phyloP scores from a whole-genome alignment of 2,329 filamentous ascomycete species.

The Diaporthe citrichinensis region DNA sequence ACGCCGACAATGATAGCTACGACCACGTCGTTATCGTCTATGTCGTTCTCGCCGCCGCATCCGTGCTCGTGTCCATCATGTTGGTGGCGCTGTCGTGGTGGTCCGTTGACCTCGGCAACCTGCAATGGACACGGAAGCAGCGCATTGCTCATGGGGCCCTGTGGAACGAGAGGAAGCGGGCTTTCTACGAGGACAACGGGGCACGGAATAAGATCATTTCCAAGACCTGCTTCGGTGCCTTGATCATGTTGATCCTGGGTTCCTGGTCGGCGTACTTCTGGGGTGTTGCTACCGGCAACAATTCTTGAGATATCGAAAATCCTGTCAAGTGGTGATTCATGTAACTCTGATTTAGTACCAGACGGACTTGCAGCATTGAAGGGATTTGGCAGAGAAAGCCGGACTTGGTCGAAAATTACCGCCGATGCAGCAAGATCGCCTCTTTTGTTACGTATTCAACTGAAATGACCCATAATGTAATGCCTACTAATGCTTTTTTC shows the following conservation, averaged over 20 bases:
- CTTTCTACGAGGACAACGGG: conserved; percentile 48
- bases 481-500: no score
- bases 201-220: conserved; percentile 58
- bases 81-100: conserved; percentile 51
- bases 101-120: conserved; percentile 57
- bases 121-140: conserved; percentile 72
- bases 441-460: no score
- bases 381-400: no score
- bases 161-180: conserved; percentile 57
- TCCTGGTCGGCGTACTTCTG: conserved; percentile 72
- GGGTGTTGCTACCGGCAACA: conserved; percentile 69
- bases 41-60: conserved; percentile 64
- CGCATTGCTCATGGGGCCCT: conserved; percentile 60
- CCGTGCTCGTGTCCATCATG: conserved; percentile 62
- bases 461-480: no score
- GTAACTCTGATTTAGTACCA: no score
- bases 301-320: conserved; percentile 42
- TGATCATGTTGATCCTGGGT: conserved; percentile 61
- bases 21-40: conserved; percentile 69
- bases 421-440: no score
- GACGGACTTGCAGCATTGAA: no score
- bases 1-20: conserved; percentile 69
- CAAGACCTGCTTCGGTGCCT: conserved; percentile 55
- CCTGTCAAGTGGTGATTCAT: not conserved
- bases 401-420: no score